Evolutionary conservation across 2,329 filamentous ascomycete species (phyloP).

Genomic region (Sporothrix protearum): DNA sequence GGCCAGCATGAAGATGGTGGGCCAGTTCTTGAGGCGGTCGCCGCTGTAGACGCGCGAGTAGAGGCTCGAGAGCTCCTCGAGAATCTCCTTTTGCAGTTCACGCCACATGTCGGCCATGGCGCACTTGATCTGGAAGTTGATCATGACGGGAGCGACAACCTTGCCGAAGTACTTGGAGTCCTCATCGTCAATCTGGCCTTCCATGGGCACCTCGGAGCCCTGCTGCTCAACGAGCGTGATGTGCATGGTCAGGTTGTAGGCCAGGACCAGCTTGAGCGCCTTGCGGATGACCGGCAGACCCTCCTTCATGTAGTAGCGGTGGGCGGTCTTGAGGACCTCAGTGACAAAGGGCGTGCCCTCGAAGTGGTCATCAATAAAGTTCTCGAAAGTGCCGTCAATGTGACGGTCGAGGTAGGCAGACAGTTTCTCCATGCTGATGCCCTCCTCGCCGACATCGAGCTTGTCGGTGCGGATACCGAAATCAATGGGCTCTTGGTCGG

Average conservation of each 20-base stretch:
- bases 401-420: conserved; percentile 94
- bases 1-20: conserved; percentile 95
- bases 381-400: conserved; percentile 86
- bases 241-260: conserved; percentile 92
- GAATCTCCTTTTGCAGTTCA: conserved; percentile 90
- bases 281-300: conserved; percentile 88
- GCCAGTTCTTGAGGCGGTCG: conserved; percentile 98
- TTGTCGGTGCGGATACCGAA: conserved; percentile 86
- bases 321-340: conserved; percentile 92
- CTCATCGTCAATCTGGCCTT: conserved; percentile 81
- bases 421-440: conserved; percentile 73
- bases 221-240: conserved; percentile 92
- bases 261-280: conserved; percentile 88
- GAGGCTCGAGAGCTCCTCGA: conserved; percentile 85
- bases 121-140: conserved; percentile 99
- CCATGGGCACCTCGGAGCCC: conserved; percentile 70
- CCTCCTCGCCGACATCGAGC: conserved; percentile 83
- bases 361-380: conserved; percentile 93
- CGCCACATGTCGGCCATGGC: conserved; percentile 98
- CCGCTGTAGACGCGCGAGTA: conserved; percentile 98
- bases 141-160: conserved; percentile 93
- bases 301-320: conserved; percentile 87
- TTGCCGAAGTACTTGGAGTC: conserved; percentile 85
- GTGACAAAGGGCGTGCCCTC: conserved; percentile 93
- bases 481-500: conserved; percentile 66